Conservation (phyloP, 805 yeast species). For the Torulaspora maleeae region DNA sequence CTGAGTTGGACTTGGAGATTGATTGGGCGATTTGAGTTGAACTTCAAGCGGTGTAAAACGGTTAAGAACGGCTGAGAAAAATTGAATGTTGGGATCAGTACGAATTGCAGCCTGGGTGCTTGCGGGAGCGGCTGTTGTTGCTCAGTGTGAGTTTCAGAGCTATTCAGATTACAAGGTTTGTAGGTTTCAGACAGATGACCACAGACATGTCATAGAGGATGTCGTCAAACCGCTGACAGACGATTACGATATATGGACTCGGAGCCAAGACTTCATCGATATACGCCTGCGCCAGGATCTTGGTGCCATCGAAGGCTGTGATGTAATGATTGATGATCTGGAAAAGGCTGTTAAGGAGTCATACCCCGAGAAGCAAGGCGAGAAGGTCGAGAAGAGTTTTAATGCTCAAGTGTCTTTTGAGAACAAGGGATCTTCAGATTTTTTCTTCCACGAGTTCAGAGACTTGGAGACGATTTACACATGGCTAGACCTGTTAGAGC, state of each 20-base stretch:
- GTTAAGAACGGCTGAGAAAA: background rate
- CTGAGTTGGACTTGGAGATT: background rate
- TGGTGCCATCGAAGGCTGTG: constrained; percentile 25
- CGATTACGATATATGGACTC: constrained; percentile 48
- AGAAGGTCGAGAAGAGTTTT: background rate
- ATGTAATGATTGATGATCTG: constrained; percentile 52
- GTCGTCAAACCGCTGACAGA: constrained; percentile 14
- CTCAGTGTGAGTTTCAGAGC: constrained; percentile 3
- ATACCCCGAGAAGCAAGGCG: constrained; percentile 36
- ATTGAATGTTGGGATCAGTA: constrained; percentile 1
- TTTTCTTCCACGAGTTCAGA: constrained; percentile 68
- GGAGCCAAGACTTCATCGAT: constrained; percentile 44
- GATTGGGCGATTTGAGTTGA: background rate
- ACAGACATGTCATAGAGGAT: constrained; percentile 10
- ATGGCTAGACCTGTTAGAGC: constrained; percentile 61
- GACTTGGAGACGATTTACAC: constrained; percentile 62
- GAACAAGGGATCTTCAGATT: constrained; percentile 36
- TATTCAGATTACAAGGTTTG: constrained; percentile 25
- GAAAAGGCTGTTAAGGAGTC: constrained; percentile 55
- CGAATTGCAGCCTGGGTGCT: constrained; percentile 1
- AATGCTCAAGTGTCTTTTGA: constrained; percentile 11
- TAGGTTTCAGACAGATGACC: constrained; percentile 20
- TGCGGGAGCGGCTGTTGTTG: constrained; percentile 4
- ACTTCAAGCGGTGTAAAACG: background rate
- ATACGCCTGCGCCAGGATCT: constrained; percentile 31